Evolutionary conservation across 2,329 filamentous ascomycete species (phyloP).

Genomic region (Colletotrichum simmondsii): DNA sequence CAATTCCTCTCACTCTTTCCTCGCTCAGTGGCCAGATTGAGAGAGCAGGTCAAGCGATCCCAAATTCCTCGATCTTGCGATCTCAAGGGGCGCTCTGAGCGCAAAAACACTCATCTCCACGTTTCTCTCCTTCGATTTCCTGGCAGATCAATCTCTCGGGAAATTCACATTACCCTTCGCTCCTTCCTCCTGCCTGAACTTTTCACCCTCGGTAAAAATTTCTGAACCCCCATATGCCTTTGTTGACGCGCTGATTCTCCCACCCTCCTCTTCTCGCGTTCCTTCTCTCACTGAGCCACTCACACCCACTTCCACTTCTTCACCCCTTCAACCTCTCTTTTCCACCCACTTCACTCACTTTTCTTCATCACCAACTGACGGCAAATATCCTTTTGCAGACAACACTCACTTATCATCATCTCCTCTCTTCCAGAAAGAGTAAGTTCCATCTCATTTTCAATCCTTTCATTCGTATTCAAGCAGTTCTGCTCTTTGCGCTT

Average conservation of each 20-base stretch:
- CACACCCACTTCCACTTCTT: background rate
- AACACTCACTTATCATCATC: background rate
- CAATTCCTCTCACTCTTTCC: background rate
- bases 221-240: background rate
- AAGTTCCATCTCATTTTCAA: background rate
- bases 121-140: background rate
- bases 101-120: background rate
- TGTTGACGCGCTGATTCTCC: slow-evolving; percentile 11
- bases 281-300: background rate
- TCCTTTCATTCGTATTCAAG: background rate
- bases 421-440: slow-evolving; percentile 8
- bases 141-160: background rate
- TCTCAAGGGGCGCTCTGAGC: background rate
- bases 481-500: background rate
- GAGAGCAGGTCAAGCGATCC: background rate
- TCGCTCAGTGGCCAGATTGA: background rate
- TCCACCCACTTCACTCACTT: background rate
- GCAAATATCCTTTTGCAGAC: background rate
- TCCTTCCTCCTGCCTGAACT: slow-evolving; percentile 8
- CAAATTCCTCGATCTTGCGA: background rate
- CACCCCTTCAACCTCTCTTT: background rate
- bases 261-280: background rate
- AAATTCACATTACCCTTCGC: background rate
- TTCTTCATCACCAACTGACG: background rate
- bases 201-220: background rate